Base-by-base conservation (phyloP, 2,329 filamentous ascomycete species). In the Phialocephala sp. region DNA sequence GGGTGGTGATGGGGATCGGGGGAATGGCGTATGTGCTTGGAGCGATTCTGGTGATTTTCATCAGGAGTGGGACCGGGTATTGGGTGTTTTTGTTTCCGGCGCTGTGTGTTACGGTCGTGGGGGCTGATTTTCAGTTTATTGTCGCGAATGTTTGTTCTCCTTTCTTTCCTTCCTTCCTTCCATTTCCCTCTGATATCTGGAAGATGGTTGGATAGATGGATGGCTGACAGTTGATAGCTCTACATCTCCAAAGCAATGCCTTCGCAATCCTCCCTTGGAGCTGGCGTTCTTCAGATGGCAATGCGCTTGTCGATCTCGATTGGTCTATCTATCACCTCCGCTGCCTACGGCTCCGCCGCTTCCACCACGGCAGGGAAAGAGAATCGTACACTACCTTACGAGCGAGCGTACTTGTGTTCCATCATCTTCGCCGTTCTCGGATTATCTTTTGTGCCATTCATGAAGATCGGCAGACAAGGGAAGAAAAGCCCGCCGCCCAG, bases 121-220 rank as follows among this genome's bases (percentile, higher is more conserved):
- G 89, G 0, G 88, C 88, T 0, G 89, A 91, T 72, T 84, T 91
- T 39, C 85, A 91, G 65, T 91, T 91, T 75, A 90, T 90, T 66
- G 88, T 91, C 24, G 84, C 86, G 3, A 91, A 91, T 71, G 85
- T 88, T 74, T 71, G 84, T 32, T 32, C 27, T 32, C 27, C 27
- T 32, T 32, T 6, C 27, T 6, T 32, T 32, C 27, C 27, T 32
- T 32, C 27, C 27, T 32, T 32, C 27, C 27, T 32, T 32, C 27
- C 6, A 6, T 32, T 32, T 77, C 11, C 11, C 36, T 24, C 24
- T 15, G 1, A 43, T 11, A 35, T 15, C 18, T 20, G n/a, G 18
- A 3, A n/a, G n/a, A 5, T 12, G 14, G 15, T 32, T 12, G 11
- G 32, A 32, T n/a, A 22, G 45, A 43, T 22, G 12, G 15, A 54